These are phyloP conservation scores for Vigna nakashimae DNA, from an alignment of 306 rosid species.

Conservation along the genomic window DNA sequence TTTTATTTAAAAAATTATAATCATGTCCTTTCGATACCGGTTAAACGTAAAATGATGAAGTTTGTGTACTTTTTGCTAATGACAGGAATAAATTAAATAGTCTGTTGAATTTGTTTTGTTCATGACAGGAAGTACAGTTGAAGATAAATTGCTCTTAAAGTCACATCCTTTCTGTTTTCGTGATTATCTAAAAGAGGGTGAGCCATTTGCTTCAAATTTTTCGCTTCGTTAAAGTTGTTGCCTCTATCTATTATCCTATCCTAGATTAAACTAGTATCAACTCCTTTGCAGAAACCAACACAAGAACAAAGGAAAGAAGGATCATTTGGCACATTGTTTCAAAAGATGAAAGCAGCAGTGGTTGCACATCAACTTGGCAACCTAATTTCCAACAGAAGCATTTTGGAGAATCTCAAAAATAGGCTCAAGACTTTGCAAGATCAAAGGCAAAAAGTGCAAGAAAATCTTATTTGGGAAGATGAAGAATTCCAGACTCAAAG, in stretches of 20 bases:
- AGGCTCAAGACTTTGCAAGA: not conserved
- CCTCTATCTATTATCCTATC: not conserved
- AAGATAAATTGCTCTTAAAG: not conserved
- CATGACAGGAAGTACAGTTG: not conserved
- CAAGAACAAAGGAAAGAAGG: not conserved
- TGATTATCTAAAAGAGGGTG: not conserved
- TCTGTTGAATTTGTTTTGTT: not conserved
- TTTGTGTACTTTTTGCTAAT: too few species aligned
- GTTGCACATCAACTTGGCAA: not conserved
- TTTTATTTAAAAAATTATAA: too few species aligned
- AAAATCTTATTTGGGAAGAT: not conserved
- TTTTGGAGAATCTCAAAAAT: not conserved
- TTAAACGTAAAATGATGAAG: too few species aligned
- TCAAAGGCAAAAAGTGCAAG: not conserved
- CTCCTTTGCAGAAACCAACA: not conserved
- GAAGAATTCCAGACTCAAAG: not conserved
- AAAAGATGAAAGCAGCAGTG: not conserved
- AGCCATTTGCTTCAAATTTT: constrained; percentile 4
- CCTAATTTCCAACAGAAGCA: not conserved
- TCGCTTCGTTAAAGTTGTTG: too few species aligned
- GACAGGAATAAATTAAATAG: too few species aligned
- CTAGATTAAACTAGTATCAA: not conserved
- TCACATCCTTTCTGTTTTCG: not conserved
- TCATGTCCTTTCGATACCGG: too few species aligned
- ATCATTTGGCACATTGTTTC: not conserved